Evolutionary conservation across 768 basidiomycete genomes (phyloP), one percentile per base, ranked within the genome.

Genomic region (Lactarius quietus): DNA sequence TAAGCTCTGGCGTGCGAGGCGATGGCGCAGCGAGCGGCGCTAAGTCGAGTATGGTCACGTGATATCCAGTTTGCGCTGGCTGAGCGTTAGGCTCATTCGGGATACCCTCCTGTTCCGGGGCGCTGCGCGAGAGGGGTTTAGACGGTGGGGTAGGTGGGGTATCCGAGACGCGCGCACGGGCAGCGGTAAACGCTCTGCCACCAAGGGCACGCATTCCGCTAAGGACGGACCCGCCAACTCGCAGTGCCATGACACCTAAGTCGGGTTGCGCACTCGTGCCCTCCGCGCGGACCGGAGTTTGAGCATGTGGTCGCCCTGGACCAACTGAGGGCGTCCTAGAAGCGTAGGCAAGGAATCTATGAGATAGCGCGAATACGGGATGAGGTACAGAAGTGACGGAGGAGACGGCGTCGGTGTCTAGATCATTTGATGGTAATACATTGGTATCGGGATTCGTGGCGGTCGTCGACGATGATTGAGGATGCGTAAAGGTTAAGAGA

Each of bases 141-240:
- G 53, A 10, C 39, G 57, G 12, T 5, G 54, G 23, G 0, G 45
- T 1, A 43, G 58, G 28, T 33, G 57, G 20, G 2, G 61, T 36
- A 38, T 67, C 64, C 43, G 68, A 57, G 14, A 67, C 67, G 31
- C 65, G 68, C 33, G 68, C 55, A 41, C 65, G 62, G 20, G 79
- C 81, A 43, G 84, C 85, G 20, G 79, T 79, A 38, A 82, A 79
- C 1, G 87, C 88, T 70, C 85, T 77, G 18, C 86, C 86, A 1
- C 87, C 84, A 2, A 89, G 72, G 8, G 82, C 82, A 71, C 83
- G 82, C 81, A 90, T 82, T 23, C 87, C 86, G 68, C 80, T 85
- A 63, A 88, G 74, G 12, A 90, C 79, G 28, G 79, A 83, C 36
- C 84, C 86, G 26, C 87, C 86, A 2, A 86, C 82, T 68, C 80